Base-by-base conservation (phyloP, 1,284 basidiomycete genomes). In the Ceratobasidium sp. region DNA sequence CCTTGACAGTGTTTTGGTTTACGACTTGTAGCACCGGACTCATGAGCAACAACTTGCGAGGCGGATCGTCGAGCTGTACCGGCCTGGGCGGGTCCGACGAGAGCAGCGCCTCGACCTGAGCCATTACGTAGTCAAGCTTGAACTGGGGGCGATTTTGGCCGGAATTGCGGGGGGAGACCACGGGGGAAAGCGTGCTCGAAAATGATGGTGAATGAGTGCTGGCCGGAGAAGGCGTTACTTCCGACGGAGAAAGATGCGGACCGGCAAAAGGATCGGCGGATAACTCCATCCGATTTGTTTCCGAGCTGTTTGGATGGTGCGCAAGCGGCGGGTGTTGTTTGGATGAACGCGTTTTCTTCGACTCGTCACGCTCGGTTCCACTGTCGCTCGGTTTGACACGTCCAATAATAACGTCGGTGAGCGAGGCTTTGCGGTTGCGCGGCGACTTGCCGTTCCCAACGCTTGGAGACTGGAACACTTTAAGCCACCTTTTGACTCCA, bases 11-110 rank as follows among this genome's bases (percentile, higher is more conserved):
- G 75, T 95, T 92, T 38, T 89, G 84, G 79, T 95, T 95, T 75
- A 94, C 94, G 5, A 98, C 93, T 79, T 99, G 96, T 17, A 98
- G 82, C 15, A 97, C 92, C 1, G 94, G 91, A 4, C 91, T 90
- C 2, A 91, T 90, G 43, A 94, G 81, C 17, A 97, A 80, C 27
- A 98, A 80, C 76, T 91, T 93, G 47, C 96, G 85, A 3, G 92
- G 91, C 20, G 95, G 93, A 73, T 93, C 88, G 72, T 94, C 93
- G 54, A 96, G 82, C 34, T 85, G 83, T 47, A 85, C 82, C 12
- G 87, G 83, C 82, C 86, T 53, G 35, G 62, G 13, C 25, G 38
- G 34, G 50, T 58, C 54, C 29, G 57, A n/a, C 31, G 68, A 79
- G 76, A 53, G 78, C 73, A 50, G 72, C 79, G 77, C 25, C 77